Conservation (phyloP, 768 basidiomycete genomes). For the Ramaria rubella region DNA sequence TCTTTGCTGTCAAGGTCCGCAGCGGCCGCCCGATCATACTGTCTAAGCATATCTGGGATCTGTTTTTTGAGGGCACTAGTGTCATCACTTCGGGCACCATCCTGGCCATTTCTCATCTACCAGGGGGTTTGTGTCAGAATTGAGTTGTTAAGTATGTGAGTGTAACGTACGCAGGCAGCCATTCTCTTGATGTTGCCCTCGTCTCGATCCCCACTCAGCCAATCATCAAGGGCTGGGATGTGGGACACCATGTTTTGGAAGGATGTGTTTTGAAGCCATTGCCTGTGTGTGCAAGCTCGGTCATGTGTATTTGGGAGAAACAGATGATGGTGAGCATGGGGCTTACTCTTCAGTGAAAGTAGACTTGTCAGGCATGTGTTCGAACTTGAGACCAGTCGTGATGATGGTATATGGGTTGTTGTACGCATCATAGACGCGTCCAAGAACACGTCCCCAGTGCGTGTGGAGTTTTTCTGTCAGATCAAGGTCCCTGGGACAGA, state of each 20-base stretch:
- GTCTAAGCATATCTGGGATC: slow-evolving; percentile 19
- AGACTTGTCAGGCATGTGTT: background rate
- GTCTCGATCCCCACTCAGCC: background rate
- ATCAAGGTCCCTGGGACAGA: background rate
- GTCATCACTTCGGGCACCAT: slow-evolving; percentile 21
- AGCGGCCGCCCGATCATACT: background rate
- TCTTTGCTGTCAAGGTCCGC: slow-evolving; percentile 1
- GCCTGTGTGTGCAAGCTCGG: no score
- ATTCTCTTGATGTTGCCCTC: background rate
- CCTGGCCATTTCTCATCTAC: slow-evolving; percentile 23
- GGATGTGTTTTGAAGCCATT: background rate
- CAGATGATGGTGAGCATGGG: background rate
- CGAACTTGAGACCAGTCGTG: background rate
- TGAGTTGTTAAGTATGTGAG: background rate
- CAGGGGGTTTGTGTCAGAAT: background rate
- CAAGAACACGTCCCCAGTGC: background rate
- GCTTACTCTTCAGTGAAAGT: background rate
- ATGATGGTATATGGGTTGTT: background rate
- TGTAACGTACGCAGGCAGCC: background rate
- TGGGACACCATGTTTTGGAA: background rate
- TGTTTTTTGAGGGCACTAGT: slow-evolving; percentile 15
- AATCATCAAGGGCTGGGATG: background rate
- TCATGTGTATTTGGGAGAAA: background rate
- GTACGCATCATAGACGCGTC: background rate
- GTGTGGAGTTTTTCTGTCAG: background rate